Base-by-base conservation (phyloP, 163 green algal genomes). In the Trebouxiophyceae sp. region DNA sequence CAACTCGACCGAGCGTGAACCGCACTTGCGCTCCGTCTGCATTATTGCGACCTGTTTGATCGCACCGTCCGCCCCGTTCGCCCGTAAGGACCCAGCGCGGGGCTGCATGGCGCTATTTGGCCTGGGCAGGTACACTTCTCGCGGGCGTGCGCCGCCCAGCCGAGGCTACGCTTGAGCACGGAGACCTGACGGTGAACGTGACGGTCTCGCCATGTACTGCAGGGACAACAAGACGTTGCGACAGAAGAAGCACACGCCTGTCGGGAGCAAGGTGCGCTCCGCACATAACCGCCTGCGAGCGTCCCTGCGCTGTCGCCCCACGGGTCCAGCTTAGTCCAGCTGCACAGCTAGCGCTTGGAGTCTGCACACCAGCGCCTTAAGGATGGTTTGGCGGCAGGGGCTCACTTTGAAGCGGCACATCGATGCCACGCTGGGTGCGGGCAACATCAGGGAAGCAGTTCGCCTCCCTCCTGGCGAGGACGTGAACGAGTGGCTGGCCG, bases 351-450 rank as follows among this genome's bases (percentile, higher is more conserved):
- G n/a, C n/a, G n/a, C n/a, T n/a, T n/a, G n/a, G n/a, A n/a, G n/a
- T n/a, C n/a, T n/a, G n/a, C n/a, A n/a, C n/a, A n/a, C 23, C n/a
- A 66, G n/a, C n/a, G n/a, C n/a, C n/a, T n/a, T n/a, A 50, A 50
- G 29, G 5, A 20, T 16, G 12, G 24, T 46, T 5, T n/a, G 31
- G 0, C 26, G 54, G 60, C 75, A 94, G 87, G 90, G 91, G 1
- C 60, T 92, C 16, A 91, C 93, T 27, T 77, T 97, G 2, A 96
- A 96, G 71, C 84, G 88, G 28, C 90, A 95, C 62, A 95, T 97
- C 59, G 91, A 96, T 71, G 87, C 90, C 20, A 97, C 91, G 7
- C 78, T 97, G 4, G 91, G 91, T 19, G 91, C 79, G 2, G 89
- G 89, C 1, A 91, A 92, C 56, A 75, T 95, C 1, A 67, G 87